Evolutionary conservation across 257 asterid species (phyloP), one percentile per base, ranked within the genome.

Genomic region (Nicotiana noctiflora): DNA sequence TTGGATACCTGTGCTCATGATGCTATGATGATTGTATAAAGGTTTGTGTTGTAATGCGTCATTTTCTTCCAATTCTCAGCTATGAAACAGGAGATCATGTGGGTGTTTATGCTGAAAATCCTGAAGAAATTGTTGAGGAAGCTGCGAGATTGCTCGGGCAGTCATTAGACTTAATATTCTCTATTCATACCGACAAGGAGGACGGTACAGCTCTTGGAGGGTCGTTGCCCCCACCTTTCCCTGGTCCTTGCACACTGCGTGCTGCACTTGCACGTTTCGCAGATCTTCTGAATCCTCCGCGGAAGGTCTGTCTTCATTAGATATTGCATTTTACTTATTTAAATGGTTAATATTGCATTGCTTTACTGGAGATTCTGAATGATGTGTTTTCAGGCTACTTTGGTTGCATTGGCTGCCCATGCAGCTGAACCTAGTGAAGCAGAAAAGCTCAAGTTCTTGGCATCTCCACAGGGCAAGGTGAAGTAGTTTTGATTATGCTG

Each of bases 51-150:
- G 62, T 40, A 23, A 57, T 70, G 61, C 51, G 40, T 78, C 60
- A 61, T 64, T 53, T 53, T 57, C 53, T n/a, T 70, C 70, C 62
- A 25, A 74, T 68, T 82, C 64, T 79, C 83, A 92, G 95, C 76
- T 92, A 92, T 84, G 96, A 88, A 88, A 92, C 95, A 56, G 97
- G 97, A 80, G 97, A 92, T 81, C 96, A 91, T 75, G 95, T 91
- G 67, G 97, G 97, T 79, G 90, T 92, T 75, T 92, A 81, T 86
- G 90, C 91, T 79, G 94, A 91, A 79, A 92, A 92, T 82, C 86
- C 83, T 81, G 86, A 88, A 57, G 94, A 88, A 70, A 86, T 86
- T 80, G 94, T 92, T 82, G 94, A 91, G 83, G 92, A 82, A 79
- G 97, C 97, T 15, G 97, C 88, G 52, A 88, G 81, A 75, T 77